Evolutionary conservation across 2,329 filamentous ascomycete species (phyloP), one percentile per base, ranked within the genome.

Genomic region (Didymosphaeria variabile): DNA sequence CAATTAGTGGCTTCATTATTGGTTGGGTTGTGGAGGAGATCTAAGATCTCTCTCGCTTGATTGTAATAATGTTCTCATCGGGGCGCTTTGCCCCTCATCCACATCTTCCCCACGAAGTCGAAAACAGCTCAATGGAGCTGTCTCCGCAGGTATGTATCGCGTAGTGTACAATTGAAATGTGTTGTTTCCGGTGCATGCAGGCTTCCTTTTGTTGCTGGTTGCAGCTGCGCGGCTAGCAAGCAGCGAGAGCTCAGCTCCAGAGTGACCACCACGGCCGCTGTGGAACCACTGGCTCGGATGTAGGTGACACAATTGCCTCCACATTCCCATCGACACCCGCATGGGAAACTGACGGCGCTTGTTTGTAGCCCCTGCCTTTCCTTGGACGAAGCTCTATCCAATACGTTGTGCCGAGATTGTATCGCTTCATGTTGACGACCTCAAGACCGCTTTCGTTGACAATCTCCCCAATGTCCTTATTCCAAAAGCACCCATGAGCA

Each of bases 401-500:
- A 80, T 80, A 84, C 17, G 80, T 83, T 13, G 83, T 85, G 34
- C 83, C 83, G 62, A 83, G 75, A 64, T 84, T 80, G 65, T 79
- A 78, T 61, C 83, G 76, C 65, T 77, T 76, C 62, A 83, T 78
- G 17, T 73, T 67, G 12, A 83, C 80, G 3, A 85, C 75, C 60
- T 84, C 81, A 49, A 85, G 67, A 17, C 82, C 82, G 57, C 78
- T 81, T n/a, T 80, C 76, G 52, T 80, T 72, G 10, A 84, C 81
- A 57, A 85, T 79, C 58, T 73, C 76, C 8, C 79, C 82, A 64
- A 85, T 83, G 57, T 85, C 83, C 63, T 82, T 82, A 65, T 85
- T 84, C 79, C 80, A 84, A 82, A 82, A 85, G 66, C 83, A 85
- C 19, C 83, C 83, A 62, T 83, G 80, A 49, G 79, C 75, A 53